phyloP scores from a whole-genome alignment of 768 basidiomycete genomes.

The Nidula microcarpa region DNA sequence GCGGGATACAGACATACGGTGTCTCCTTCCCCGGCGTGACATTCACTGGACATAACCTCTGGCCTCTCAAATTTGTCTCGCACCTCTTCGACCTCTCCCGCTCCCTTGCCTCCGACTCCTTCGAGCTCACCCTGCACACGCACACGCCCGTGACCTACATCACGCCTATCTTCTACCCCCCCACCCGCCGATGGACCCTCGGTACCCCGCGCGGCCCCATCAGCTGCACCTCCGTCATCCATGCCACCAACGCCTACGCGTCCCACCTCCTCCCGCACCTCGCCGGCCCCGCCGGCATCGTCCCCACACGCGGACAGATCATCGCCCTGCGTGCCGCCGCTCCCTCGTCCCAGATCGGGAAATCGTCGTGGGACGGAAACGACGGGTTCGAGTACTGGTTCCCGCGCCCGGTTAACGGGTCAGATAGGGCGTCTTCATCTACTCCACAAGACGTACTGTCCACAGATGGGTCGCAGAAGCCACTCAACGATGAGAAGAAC shows the following conservation, averaged over 20 bases:
- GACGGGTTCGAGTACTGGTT: conserved; percentile 79
- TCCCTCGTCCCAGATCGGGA: conserved; percentile 32
- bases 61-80: conserved; percentile 81
- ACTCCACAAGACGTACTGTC: no score
- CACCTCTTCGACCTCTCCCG: conserved; percentile 49
- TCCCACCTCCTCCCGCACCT: conserved; percentile 74
- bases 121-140: conserved; percentile 62
- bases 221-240: conserved; percentile 62
- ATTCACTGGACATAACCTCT: conserved; percentile 61
- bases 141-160: conserved; percentile 64
- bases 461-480: no score
- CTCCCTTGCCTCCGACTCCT: conserved; percentile 14
- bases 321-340: conserved; percentile 37
- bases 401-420: conserved; percentile 46
- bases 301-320: conserved; percentile 74
- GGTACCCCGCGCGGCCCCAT: conserved; percentile 67
- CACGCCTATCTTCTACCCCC: conserved; percentile 8
- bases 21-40: conserved; percentile 49
- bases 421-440: not conserved
- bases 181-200: conserved; percentile 45
- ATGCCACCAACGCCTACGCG: conserved; percentile 86
- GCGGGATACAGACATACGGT: conserved; percentile 32
- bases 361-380: conserved; percentile 44
- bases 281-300: conserved; percentile 47
- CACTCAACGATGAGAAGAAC: conserved; percentile 1